Evolutionary conservation across 225 moss, liverwort and hornwort species (phyloP), one percentile per base, ranked within the genome.

Genomic region (Polytrichum commune): DNA sequence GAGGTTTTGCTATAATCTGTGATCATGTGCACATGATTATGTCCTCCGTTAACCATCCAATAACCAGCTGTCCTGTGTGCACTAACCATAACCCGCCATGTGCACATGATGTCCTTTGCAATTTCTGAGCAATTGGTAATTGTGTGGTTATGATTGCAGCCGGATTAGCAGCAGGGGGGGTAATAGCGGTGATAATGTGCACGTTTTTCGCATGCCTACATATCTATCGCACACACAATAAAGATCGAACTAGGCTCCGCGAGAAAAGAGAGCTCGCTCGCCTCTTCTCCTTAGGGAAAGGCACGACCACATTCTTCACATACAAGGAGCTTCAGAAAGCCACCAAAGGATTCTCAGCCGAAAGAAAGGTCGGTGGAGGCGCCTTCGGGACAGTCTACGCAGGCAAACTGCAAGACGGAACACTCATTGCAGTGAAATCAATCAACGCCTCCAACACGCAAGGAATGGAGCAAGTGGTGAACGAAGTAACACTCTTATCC

Each of bases 401-500:
- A 68, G 79, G 79, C 5, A 80, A 27, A 1, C 74, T 90, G 2
- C 72, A 60, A 22, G 76, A 78, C 29, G 78, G 82, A 1, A 27
- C 56, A 1, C 29, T 71, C 38, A 68, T 87, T 27, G 82, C 76
- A 25, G 74, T 90, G 19, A 87, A 87, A 30, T 68, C 54, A 10
- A 65, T 62, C 6, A 70, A 81, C 1, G 6, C 7, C 2, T 29
- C 69, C 23, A 54, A 76, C 0, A 2, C 24, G 6, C 56, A 68
- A 53, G 67, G 53, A 5, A 68, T 19, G 0, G 25, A 72, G 32
- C 79, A 79, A 10, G 75, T 58, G 1, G n/a, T 73, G 8, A 91
- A 87, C 2, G 85, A 91, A 71, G 77, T 87, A 2, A 60, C n/a
- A 0, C 64, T 87, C 18, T n/a, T 87, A 26, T 80, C 67, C 0